phyloP scores from a whole-genome alignment of 148 eudicot species.

The Rhododendron vialii region DNA sequence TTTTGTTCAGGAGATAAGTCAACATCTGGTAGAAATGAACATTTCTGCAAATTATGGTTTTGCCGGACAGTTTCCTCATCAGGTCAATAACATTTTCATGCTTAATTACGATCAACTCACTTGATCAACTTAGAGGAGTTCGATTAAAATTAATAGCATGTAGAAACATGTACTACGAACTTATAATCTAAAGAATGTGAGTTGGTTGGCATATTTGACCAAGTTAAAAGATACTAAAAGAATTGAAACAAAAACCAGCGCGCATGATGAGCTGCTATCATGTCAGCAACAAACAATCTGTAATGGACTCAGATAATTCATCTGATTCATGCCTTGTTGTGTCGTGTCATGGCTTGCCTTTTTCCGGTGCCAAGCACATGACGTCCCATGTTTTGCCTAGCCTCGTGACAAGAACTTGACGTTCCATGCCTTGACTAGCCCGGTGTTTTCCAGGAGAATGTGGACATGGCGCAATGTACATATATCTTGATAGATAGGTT shows the following conservation, averaged over 20 bases:
- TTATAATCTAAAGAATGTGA: not conserved
- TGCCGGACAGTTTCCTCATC: not conserved
- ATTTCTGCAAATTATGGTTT: not conserved
- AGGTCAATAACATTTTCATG: not conserved
- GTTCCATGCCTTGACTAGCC: not conserved
- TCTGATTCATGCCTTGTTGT: not conserved
- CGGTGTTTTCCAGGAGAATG: not conserved
- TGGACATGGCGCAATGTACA: not conserved
- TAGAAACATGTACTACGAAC: not conserved
- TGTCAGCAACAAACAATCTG: not conserved
- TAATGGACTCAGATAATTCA: not conserved
- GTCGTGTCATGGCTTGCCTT: not conserved
- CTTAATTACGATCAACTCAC: not conserved
- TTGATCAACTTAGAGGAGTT: not conserved
- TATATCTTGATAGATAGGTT: not conserved
- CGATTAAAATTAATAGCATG: not conserved
- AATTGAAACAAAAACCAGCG: not conserved
- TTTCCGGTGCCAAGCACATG: not conserved
- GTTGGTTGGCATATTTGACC: not conserved
- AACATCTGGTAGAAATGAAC: not conserved
- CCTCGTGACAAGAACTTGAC: not conserved
- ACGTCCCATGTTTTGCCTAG: not conserved
- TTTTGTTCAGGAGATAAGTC: not conserved
- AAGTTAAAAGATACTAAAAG: not conserved
- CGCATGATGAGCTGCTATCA: not conserved